Base-by-base conservation (phyloP, 2,329 filamentous ascomycete species). In the Rhexocercosporidium sp. region DNA sequence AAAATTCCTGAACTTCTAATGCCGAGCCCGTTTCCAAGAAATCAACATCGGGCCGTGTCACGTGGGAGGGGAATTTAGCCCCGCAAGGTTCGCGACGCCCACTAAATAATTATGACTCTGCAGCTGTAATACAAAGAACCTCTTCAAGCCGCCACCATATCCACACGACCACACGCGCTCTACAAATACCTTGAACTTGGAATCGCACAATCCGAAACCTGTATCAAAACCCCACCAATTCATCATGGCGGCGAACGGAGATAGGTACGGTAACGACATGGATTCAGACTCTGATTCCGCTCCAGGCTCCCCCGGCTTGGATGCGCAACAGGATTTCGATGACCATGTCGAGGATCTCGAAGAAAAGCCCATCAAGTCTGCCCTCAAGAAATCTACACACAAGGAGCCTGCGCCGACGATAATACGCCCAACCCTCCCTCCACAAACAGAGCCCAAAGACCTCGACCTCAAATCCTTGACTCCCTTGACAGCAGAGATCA, bases 401-500 rank as follows among this genome's bases (percentile, higher is more conserved):
- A 81, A 82, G 59, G 82, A 83, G 68, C 82, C 85, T 68, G 83
- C 86, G 64, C 84, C 86, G 67, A 84, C 84, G 67, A 81, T 88
- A 65, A 84, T 87, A 76, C 83, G 87, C 75, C 90, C 90, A 71
- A 83, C 84, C 70, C 85, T 93, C 66, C 96, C 96, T 75, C 92
- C 94, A 75, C 96, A 99, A 84, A 97, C 96, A 73, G 92, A 99
- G 74, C 93, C 96, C 76, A 89, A 91, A 79, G 91, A 94, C 75
- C 87, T 99, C 77, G 93, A 98, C 77, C 87, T 97, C 76, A 87
- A 88, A 73, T 88, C 82, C 62, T 85, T 99, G 75, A 93, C 86
- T 73, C 95, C 96, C 66, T 85, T 97, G 75, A 96, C 95, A 18
- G 94, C 94, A 73, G 95, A 98, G 80, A 98, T 99, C 79, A 99